These are phyloP conservation scores for Coniochaeta prunicola DNA, from an alignment of 2,329 filamentous ascomycete genomes.

Conservation along the genomic window DNA sequence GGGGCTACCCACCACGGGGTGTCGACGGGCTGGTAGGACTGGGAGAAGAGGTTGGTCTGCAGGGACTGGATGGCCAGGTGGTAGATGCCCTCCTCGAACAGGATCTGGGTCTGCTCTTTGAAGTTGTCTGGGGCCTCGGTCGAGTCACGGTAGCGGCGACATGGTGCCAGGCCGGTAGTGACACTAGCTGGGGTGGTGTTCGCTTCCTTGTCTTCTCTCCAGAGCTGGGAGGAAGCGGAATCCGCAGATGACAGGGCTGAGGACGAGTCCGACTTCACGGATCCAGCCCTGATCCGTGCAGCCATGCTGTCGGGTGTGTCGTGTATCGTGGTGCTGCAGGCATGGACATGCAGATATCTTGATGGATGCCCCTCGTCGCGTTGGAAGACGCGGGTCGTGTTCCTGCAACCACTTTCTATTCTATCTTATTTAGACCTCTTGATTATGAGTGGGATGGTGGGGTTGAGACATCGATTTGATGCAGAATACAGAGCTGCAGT, in stretches of 20 bases:
- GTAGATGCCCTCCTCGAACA: constrained; percentile 64
- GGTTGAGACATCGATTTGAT: too few relatives aligned
- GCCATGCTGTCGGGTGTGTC: background rate
- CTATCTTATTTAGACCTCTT: too few relatives aligned
- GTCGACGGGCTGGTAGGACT: constrained; percentile 8
- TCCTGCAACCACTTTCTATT: background rate
- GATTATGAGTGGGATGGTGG: too few relatives aligned
- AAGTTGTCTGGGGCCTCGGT: constrained; percentile 55
- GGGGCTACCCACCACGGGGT: constrained; percentile 58
- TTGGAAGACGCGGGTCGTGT: background rate
- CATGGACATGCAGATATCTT: background rate
- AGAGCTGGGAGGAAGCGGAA: background rate
- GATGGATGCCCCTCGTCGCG: background rate
- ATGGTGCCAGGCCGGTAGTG: background rate
- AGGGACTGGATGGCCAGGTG: background rate
- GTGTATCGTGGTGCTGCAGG: background rate
- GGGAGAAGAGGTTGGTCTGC: constrained; percentile 8
- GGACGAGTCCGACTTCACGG: background rate
- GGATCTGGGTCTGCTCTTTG: constrained; percentile 60
- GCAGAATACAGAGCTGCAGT: too few relatives aligned
- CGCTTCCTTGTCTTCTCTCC: background rate
- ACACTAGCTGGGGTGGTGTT: background rate
- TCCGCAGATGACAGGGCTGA: background rate
- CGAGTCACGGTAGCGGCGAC: constrained; percentile 40
- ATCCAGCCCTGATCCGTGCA: background rate